phyloP scores from a whole-genome alignment of 345 rosid species.

The Psidium friedrichsthalianum region DNA sequence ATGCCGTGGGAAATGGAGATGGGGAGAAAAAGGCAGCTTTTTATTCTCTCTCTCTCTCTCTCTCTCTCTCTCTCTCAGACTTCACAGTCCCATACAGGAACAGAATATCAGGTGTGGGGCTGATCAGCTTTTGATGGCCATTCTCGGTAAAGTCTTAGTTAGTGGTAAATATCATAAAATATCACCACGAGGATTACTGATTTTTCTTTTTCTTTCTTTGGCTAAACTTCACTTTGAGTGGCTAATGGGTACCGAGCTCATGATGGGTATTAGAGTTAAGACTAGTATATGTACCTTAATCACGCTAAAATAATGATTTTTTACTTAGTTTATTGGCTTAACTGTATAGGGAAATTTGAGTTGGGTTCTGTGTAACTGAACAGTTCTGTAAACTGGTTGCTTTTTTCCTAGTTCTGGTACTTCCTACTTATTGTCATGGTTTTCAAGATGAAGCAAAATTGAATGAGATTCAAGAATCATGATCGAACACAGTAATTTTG shows the following conservation, averaged over 20 bases:
- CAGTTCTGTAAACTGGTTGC: not conserved
- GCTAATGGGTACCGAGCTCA: not conserved
- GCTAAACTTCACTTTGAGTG: not conserved
- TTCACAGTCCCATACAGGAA: conserved; percentile 34
- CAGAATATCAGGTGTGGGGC: conserved; percentile 47
- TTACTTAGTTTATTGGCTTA: not conserved
- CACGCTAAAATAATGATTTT: not conserved
- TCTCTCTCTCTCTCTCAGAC: conserved; percentile 10
- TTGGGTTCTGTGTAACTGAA: not conserved
- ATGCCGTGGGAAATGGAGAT: conserved; percentile 18
- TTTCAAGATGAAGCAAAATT: not conserved
- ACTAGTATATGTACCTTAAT: not conserved
- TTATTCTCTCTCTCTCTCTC: not conserved
- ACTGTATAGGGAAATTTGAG: not conserved
- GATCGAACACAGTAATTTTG: not conserved
- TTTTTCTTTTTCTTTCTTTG: not conserved
- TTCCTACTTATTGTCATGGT: not conserved
- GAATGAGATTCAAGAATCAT: not conserved
- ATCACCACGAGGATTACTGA: not conserved
- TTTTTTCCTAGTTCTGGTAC: not conserved
- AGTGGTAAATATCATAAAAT: not conserved
- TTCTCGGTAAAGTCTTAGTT: not conserved
- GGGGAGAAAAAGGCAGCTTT: conserved; percentile 29
- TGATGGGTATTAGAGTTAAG: not conserved
- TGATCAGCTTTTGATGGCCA: conserved; percentile 43